A percentile compares a stretch with the other conserved stretches of the same genome.
These are phyloP conservation scores for Colletotrichum limetticola DNA, from an alignment of 2,329 filamentous ascomycete genomes.

Conservation along the genomic window DNA sequence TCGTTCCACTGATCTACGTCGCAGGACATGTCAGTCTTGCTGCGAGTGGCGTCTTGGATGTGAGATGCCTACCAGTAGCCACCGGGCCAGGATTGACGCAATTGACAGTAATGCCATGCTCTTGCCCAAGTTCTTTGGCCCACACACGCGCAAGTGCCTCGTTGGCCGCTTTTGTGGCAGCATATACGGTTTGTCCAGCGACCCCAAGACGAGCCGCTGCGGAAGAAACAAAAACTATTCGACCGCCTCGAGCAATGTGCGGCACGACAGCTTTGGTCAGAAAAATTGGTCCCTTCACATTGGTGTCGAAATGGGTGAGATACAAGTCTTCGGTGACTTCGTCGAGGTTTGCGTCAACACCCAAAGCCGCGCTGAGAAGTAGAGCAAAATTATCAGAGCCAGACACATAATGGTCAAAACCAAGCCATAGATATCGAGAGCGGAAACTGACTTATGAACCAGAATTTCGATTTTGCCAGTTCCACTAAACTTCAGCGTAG, in stretches of 20 bases:
- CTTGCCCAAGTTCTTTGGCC: slow-evolving; percentile 45
- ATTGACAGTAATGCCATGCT: slow-evolving; percentile 42
- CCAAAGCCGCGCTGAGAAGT: background rate
- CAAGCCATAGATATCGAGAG: no score
- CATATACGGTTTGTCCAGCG: slow-evolving; percentile 44
- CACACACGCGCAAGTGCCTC: slow-evolving; percentile 42
- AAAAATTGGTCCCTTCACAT: slow-evolving; percentile 38
- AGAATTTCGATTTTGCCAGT: slow-evolving; percentile 41
- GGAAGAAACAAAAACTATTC: slow-evolving; percentile 47
- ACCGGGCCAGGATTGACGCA: slow-evolving; percentile 45
- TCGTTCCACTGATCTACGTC: slow-evolving; percentile 39
- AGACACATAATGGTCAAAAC: no score
- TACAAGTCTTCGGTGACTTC: slow-evolving; percentile 5
- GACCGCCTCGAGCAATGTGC: slow-evolving; percentile 42
- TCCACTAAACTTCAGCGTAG: slow-evolving; percentile 35
- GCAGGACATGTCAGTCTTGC: background rate
- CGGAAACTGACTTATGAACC: slow-evolving; percentile 38
- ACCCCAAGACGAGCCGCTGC: slow-evolving; percentile 43
- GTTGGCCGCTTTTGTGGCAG: slow-evolving; percentile 46
- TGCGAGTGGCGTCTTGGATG: background rate
- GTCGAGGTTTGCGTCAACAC: background rate
- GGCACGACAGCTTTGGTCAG: slow-evolving; percentile 44
- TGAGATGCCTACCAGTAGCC: slow-evolving; percentile 30
- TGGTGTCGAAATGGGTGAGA: slow-evolving; percentile 12
- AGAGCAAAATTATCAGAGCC: background rate